Evolutionary conservation across 139 green algal genomes (phyloP), one percentile per base, ranked within the genome.

Genomic region (Trebouxia sp.): DNA sequence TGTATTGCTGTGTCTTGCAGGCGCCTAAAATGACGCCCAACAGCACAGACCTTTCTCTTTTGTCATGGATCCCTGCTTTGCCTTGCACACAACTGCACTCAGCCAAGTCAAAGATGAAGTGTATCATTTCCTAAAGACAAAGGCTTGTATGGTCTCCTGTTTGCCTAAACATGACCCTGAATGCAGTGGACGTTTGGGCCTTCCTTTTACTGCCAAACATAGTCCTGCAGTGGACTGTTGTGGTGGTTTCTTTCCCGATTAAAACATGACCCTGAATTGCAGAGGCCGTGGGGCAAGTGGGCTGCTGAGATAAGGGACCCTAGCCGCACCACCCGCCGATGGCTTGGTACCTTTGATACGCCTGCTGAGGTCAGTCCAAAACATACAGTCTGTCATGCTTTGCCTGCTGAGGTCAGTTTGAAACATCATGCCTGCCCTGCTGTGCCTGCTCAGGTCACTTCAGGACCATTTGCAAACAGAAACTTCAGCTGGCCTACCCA

Each of bases 301-400:
- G 92, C 92, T 20, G 92, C 92, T 3, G 92, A 96, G 67, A 96
- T 96, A 75, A 86, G 92, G 0, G 92, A 96, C 84, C 87, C 86
- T 9, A 85, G 75, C 0, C 83, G 88, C 12, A 80, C 89, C 75
- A 94, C 92, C 30, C 88, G 88, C 35, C 85, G 86, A 39, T 96
- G 93, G 93, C 83, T 97, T 17, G 93, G 93, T 14, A 96, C 92
- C 0, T 97, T 91, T 55, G 83, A 83, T 56, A 90, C 86, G 0
- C 83, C 88, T 53, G 84, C 74, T 22, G 84, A 88, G 72, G 83
- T 83, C n/a, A n/a, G n/a, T n/a, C n/a, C 20, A 6, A 58, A 22
- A 6, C 50, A 17, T 58, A 22, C 50, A 58, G 50, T 22, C 5
- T 17, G 50, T 28, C 20, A 58, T 22, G 50, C 50, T 28, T 3